phyloP scores from a whole-genome alignment of 2,329 filamentous ascomycete genomes.

The Clonostachys solani region DNA sequence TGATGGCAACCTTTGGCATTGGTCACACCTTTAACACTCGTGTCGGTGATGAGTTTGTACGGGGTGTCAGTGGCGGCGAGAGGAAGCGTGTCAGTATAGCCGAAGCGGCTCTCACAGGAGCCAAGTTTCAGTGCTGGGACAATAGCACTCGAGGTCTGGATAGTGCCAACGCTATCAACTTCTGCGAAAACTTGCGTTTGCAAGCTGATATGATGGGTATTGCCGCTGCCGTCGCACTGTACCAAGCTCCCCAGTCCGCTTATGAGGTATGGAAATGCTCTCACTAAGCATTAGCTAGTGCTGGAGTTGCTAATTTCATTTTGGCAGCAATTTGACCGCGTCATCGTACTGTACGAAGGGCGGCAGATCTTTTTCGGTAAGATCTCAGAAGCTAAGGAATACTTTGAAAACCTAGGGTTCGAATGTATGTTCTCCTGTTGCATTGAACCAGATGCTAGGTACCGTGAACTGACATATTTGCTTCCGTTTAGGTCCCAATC shows the following conservation, averaged over 20 bases:
- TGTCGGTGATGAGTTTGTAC: slow-evolving; percentile 57
- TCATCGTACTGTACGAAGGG: slow-evolving; percentile 52
- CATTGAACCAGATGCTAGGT: no score
- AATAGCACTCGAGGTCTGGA: slow-evolving; percentile 60
- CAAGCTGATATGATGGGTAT: background rate
- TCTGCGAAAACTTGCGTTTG: slow-evolving; percentile 48
- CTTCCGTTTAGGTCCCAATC: slow-evolving; percentile 36
- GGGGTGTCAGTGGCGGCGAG: slow-evolving; percentile 49
- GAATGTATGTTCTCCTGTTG: slow-evolving; percentile 35
- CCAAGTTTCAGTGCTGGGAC: slow-evolving; percentile 62
- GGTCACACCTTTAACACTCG: slow-evolving; percentile 56
- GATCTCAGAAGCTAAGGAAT: slow-evolving; percentile 51
- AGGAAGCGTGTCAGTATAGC: slow-evolving; percentile 66
- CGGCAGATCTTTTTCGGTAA: slow-evolving; percentile 60
- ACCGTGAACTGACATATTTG: no score
- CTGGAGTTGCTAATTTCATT: background rate
- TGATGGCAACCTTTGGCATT: slow-evolving; percentile 60
- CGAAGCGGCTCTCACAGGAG: slow-evolving; percentile 46
- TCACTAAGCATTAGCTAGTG: slow-evolving; percentile 21
- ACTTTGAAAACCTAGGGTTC: slow-evolving; percentile 62
- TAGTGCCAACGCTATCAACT: slow-evolving; percentile 57
- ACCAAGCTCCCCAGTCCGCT: slow-evolving; percentile 61
- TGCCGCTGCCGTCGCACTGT: slow-evolving; percentile 59
- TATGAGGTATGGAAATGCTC: slow-evolving; percentile 56
- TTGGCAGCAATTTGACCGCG: slow-evolving; percentile 52